A percentile compares a stretch with the other conserved stretches of the same genome.
phyloP scores from a whole-genome alignment of 2,329 filamentous ascomycete genomes.

The Camptophora hylomeconis region DNA sequence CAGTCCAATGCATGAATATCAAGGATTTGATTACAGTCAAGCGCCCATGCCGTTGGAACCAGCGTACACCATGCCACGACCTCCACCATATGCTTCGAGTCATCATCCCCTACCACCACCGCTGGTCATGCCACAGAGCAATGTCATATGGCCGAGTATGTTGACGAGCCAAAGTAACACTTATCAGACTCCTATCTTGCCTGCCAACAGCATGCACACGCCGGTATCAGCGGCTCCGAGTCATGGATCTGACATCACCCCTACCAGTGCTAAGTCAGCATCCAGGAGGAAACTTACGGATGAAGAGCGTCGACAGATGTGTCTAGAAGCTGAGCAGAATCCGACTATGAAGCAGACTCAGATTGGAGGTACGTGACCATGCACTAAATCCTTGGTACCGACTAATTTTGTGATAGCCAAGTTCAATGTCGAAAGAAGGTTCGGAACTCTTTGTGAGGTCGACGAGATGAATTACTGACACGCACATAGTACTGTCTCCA shows the following conservation, averaged over 20 bases:
- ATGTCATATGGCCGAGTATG: conserved; percentile 59
- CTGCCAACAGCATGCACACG: conserved; percentile 39
- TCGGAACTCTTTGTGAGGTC: conserved; percentile 21
- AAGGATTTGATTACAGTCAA: conserved; percentile 49
- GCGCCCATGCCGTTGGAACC: conserved; percentile 48
- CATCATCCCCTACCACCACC: conserved; percentile 42
- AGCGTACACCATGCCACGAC: conserved; percentile 41
- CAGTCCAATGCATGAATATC: conserved; percentile 58
- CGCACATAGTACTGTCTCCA: conserved; percentile 77
- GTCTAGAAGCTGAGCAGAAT: conserved; percentile 80
- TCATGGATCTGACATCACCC: conserved; percentile 28
- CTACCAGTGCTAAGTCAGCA: conserved; percentile 29
- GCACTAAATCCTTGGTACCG: conserved; percentile 1
- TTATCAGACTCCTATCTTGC: conserved; percentile 49
- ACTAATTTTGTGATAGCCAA: conserved; percentile 44
- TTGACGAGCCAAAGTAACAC: conserved; percentile 47
- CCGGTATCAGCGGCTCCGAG: conserved; percentile 29
- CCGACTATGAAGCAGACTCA: conserved; percentile 88
- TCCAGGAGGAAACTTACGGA: conserved; percentile 82
- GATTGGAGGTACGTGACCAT: conserved; percentile 58
- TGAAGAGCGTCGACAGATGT: conserved; percentile 83
- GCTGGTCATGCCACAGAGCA: conserved; percentile 55
- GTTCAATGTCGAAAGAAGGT: conserved; percentile 98
- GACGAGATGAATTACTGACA: conserved; percentile 8
- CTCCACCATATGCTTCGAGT: conserved; percentile 40